Conservation (phyloP, 2,329 filamentous ascomycete species). For the Colletotrichum sp. region DNA sequence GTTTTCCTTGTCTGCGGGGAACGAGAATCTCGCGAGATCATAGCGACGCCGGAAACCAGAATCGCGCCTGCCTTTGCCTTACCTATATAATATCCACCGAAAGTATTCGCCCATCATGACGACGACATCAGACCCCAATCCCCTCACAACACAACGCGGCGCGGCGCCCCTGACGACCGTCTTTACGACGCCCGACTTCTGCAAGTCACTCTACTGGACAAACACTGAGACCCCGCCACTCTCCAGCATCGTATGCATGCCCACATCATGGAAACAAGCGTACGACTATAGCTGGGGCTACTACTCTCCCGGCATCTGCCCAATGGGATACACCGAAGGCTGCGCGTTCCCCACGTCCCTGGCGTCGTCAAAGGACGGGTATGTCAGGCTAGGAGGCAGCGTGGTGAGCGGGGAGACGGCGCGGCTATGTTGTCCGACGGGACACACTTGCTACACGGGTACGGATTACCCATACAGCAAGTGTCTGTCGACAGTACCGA, state of each 20-base stretch:
- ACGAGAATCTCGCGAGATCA: background rate
- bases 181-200: slow-evolving; percentile 19
- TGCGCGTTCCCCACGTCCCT: slow-evolving; percentile 9
- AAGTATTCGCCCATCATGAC: background rate
- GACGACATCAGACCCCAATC: slow-evolving; percentile 8
- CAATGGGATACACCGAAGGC: slow-evolving; percentile 17
- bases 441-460: slow-evolving; percentile 5
- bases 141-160: slow-evolving; percentile 6
- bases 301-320: slow-evolving; percentile 23
- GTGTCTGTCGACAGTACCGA: slow-evolving; percentile 19
- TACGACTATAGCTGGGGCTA: slow-evolving; percentile 18
- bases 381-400: background rate
- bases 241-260: slow-evolving; percentile 15
- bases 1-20: background rate
- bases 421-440: slow-evolving; percentile 9
- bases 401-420: slow-evolving; percentile 10
- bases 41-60: background rate
- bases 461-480: slow-evolving; percentile 12
- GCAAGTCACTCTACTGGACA: slow-evolving; percentile 4
- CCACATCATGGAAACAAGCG: slow-evolving; percentile 14
- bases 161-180: slow-evolving; percentile 17
- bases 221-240: slow-evolving; percentile 13
- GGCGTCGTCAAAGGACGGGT: background rate
- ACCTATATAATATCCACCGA: background rate
- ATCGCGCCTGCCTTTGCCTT: background rate